Percentiles rank a stretch among this genome's conserved stretches.
phyloP scores from a whole-genome alignment of 164 flowering plant species.

The Berberis thunbergii region DNA sequence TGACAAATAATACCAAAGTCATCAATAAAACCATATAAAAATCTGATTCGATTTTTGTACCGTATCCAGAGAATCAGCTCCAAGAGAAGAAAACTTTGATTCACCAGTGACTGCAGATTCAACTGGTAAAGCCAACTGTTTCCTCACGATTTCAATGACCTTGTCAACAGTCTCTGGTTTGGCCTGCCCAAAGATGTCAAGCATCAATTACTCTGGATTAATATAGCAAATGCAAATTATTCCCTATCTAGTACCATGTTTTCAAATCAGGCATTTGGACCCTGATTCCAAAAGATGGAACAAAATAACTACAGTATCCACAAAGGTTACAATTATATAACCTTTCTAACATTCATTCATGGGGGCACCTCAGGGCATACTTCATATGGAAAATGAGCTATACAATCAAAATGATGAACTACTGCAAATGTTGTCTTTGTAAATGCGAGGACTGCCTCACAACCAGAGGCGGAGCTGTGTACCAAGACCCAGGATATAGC shows the following conservation, averaged over 20 bases:
- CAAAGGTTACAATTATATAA: background rate
- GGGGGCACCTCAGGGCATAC: too few species aligned
- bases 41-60: constrained; percentile 11
- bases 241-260: too few species aligned
- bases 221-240: background rate
- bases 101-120: constrained; percentile 28
- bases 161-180: constrained; percentile 38
- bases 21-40: background rate
- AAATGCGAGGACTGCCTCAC: too few species aligned
- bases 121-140: constrained; percentile 33
- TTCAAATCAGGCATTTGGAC: too few species aligned
- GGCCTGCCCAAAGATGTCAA: constrained; percentile 21
- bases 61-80: constrained; percentile 57
- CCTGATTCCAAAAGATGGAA: background rate
- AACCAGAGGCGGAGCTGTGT: too few species aligned
- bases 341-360: background rate
- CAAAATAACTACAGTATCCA: background rate
- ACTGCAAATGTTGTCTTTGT: too few species aligned
- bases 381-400: too few species aligned
- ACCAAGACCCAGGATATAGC: too few species aligned
- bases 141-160: constrained; percentile 40
- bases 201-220: background rate
- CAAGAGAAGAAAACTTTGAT: constrained; percentile 35
- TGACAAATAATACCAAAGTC: too few species aligned
- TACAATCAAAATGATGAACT: too few species aligned